A percentile compares a stretch with the other conserved stretches of the same genome.
These are phyloP conservation scores for Delphinella strobiligena DNA, from an alignment of 2,329 filamentous ascomycete species.

Conservation along the genomic window DNA sequence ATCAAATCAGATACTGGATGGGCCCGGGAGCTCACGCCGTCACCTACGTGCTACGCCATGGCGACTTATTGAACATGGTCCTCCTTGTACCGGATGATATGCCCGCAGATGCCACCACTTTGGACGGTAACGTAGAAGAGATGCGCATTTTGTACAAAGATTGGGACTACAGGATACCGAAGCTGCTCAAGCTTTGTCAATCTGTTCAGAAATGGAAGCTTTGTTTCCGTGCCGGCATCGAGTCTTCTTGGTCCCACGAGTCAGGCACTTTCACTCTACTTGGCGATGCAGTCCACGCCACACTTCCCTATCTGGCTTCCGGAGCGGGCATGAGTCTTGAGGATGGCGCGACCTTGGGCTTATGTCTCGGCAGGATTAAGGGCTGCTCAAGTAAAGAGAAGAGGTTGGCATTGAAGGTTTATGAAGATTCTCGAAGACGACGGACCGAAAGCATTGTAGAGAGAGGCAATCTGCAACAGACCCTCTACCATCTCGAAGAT, in stretches of 20 bases:
- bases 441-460: constrained; percentile 49
- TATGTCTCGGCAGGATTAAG: constrained; percentile 39
- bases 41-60: constrained; percentile 38
- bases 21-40: constrained; percentile 42
- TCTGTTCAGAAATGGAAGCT: constrained; percentile 51
- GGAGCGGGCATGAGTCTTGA: constrained; percentile 51
- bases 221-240: constrained; percentile 42
- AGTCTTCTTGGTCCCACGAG: constrained; percentile 43
- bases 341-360: constrained; percentile 45
- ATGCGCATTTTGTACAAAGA: constrained; percentile 42
- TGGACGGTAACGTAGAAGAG: constrained; percentile 40
- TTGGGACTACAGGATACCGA: constrained; percentile 43
- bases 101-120: constrained; percentile 31
- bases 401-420: constrained; percentile 31
- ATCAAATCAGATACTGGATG: constrained; percentile 40
- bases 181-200: constrained; percentile 44
- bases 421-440: constrained; percentile 45
- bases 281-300: constrained; percentile 53
- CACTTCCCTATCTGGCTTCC: constrained; percentile 48
- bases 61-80: constrained; percentile 40
- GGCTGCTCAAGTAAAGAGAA: constrained; percentile 27
- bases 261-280: constrained; percentile 46
- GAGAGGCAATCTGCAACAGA: constrained; percentile 49
- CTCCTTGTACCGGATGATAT: constrained; percentile 40
- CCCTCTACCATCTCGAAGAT: constrained; percentile 50